Evolutionary conservation across 2,329 filamentous ascomycete genomes (phyloP).

Genomic region (Penicillium digitatum): DNA sequence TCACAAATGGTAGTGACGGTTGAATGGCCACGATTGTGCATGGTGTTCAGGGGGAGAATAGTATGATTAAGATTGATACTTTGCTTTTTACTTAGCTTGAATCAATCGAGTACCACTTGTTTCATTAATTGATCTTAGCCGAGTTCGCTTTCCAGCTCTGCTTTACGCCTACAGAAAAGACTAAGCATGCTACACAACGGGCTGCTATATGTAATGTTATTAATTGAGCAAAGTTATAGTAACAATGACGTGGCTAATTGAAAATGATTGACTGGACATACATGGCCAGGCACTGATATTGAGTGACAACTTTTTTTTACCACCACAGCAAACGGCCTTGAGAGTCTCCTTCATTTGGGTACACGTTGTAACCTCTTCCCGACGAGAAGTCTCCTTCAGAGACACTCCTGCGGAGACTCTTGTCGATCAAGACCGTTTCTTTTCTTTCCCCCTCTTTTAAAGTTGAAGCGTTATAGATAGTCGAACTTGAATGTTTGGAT

Average conservation of each 20-base stretch:
- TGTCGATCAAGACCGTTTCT: not conserved
- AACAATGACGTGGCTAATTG: too few species aligned
- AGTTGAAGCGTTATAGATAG: not conserved
- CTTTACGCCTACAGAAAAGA: not conserved
- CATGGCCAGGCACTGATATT: too few species aligned
- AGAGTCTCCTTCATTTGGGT: too few species aligned
- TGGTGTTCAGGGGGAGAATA: too few species aligned
- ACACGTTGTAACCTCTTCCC: too few species aligned
- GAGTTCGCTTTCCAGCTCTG: not conserved
- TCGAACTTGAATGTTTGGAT: not conserved
- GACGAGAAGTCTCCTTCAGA: not conserved
- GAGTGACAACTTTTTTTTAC: too few species aligned
- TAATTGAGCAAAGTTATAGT: not conserved
- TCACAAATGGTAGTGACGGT: too few species aligned
- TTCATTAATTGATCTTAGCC: not conserved
- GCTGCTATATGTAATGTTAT: not conserved
- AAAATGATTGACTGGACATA: too few species aligned
- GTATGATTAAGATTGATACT: too few species aligned
- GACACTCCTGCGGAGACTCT: not conserved
- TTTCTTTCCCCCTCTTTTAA: not conserved
- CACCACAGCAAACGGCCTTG: too few species aligned
- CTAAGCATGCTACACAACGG: not conserved
- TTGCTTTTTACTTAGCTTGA: not conserved
- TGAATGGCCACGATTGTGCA: too few species aligned
- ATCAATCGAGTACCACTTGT: not conserved